Evolutionary conservation across 2,329 filamentous ascomycete species (phyloP).

Genomic region (Eutypella sp.): DNA sequence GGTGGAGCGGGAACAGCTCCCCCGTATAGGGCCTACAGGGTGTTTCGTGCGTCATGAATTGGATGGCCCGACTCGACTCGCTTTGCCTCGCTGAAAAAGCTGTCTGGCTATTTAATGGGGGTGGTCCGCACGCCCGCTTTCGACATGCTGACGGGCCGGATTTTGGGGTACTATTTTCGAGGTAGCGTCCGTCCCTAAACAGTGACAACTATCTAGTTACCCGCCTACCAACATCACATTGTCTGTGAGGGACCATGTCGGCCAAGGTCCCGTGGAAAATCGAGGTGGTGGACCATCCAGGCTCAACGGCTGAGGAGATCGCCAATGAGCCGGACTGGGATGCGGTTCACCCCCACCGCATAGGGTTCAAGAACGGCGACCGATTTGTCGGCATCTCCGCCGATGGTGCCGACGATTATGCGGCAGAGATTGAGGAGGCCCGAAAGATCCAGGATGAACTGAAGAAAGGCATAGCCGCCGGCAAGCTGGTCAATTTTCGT

Average conservation of each 20-base stretch:
- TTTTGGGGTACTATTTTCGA: too few relatives aligned
- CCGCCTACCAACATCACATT: constrained; percentile 21
- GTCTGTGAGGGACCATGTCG: background rate
- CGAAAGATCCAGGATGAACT: background rate
- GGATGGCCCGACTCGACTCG: too few relatives aligned
- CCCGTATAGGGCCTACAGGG: too few relatives aligned
- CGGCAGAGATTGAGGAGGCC: background rate
- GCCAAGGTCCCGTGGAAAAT: background rate
- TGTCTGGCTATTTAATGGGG: too few relatives aligned
- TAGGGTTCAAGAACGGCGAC: constrained; percentile 26
- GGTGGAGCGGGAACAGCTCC: too few relatives aligned
- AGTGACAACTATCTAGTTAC: too few relatives aligned
- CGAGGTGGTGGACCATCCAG: constrained; percentile 8
- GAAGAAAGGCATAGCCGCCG: background rate
- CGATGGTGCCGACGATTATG: constrained; percentile 23
- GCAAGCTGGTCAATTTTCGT: background rate
- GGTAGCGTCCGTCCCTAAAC: too few relatives aligned
- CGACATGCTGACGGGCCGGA: too few relatives aligned
- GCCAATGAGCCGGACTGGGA: constrained; percentile 38
- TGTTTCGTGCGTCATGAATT: too few relatives aligned
- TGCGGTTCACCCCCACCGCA: constrained; percentile 28
- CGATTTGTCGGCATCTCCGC: constrained; percentile 35
- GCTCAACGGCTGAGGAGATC: constrained; percentile 35
- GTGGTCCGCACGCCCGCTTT: too few relatives aligned
- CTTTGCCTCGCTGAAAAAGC: too few relatives aligned